Conservation (phyloP, 257 asterid genomes). For the Nicotiana tomentosiformis region DNA sequence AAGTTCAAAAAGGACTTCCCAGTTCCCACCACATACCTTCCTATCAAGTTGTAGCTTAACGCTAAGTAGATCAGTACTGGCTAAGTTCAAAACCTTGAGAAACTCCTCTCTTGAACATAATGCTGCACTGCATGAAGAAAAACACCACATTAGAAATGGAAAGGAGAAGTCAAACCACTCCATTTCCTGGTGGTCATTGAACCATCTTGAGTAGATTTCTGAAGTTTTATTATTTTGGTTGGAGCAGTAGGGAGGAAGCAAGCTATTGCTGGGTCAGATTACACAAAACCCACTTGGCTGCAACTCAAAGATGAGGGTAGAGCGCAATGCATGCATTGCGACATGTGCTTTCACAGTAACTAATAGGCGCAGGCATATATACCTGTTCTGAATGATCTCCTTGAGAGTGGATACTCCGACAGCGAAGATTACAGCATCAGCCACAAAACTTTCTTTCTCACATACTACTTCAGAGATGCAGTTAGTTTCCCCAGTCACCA, state of each 20-base stretch:
- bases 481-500: constrained; percentile 41
- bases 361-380: not conserved
- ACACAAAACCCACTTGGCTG: not conserved
- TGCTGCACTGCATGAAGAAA: constrained; percentile 33
- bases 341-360: not conserved
- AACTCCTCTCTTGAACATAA: constrained; percentile 59
- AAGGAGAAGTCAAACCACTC: not conserved
- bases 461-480: constrained; percentile 42
- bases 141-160: not conserved
- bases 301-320: not conserved
- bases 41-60: constrained; percentile 52
- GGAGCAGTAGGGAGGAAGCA: not conserved
- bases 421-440: constrained; percentile 47
- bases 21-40: constrained; percentile 29
- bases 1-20: not conserved
- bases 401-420: constrained; percentile 57
- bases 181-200: not conserved
- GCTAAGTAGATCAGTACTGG: constrained; percentile 48
- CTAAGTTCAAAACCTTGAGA: constrained; percentile 49
- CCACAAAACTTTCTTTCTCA: constrained; percentile 54
- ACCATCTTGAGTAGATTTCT: not conserved
- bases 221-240: not conserved
- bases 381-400: constrained; percentile 50
- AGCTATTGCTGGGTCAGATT: not conserved
- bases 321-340: not conserved